Base-by-base conservation (phyloP, 257 asterid species). In the Thymus quinquecostatus region DNA sequence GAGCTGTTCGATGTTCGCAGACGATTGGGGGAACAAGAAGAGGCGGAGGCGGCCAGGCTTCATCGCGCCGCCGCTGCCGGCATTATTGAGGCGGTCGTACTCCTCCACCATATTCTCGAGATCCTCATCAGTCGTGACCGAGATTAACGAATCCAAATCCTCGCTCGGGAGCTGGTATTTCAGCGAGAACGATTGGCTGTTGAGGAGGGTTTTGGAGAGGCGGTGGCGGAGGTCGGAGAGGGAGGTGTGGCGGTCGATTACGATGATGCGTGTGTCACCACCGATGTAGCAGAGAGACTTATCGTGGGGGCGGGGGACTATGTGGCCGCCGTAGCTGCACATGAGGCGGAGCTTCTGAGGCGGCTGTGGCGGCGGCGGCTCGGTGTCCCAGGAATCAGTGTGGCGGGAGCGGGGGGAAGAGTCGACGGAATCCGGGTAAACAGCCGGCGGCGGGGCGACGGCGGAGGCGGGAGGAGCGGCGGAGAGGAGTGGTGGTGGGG, bases 251-350 rank as follows among this genome's bases (percentile, higher is more conserved):
- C 99, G 97, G 75, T 95, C 94, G 73, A 85, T 79, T 44, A 87
- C 94, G 79, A 95, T 77, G 70, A 95, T 95, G 3, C 97, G 92
- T 14, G 98, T 95, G 63, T 92, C 95, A 0, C 99, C 98, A 63
- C 98, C 99, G 73, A 89, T 79, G 83, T 95, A 95, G 70, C 90
- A 89, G 5, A 92, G 92, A 1, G 87, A 74, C 80, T 91, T 95
- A 40, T 95, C 97, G 80, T 89, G 97, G 0, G 99, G 99, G 3
- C 99, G 96, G 49, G 99, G 99, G 68, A 89, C 79, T 70, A 95
- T 95, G 76, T 89, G 97, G 0, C 98, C 98, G 54, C 96, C 96
- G 57, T 89, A 94, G 82, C 98, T 94, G 82, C 96, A 89, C 98
- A 95, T 92, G 21, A 95, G 85, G 11, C 97, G 96, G 81, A 94